Evolutionary conservation across 495 filamentous ascomycete genomes (phyloP), one percentile per base, ranked within the genome.

Genomic region (Penicillium robsamsonii): DNA sequence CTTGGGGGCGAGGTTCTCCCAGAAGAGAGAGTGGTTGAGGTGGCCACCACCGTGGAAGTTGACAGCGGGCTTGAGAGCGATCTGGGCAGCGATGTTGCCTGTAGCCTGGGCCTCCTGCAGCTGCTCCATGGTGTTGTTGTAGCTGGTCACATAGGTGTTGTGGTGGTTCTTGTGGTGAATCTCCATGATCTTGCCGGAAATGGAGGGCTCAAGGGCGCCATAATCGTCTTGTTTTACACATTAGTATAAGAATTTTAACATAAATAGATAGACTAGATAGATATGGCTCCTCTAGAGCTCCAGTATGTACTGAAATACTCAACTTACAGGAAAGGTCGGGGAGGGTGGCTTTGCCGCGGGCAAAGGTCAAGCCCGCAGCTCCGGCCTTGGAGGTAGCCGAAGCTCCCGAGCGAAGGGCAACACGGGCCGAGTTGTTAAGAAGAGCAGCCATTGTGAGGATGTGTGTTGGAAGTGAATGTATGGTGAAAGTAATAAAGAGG

Each of bases 141-240:
- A 84, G 66, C 74, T 80, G 70, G 74, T 87, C 47, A 88, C 85
- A 70, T 88, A 88, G 68, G 85, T 87, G 63, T 84, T 73, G 78
- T 88, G 85, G 79, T 88, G 85, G 60, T 81, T 84, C 70, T 74
- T 79, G 79, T 88, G 82, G 77, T 88, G 85, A 38, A 88, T 78
- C 82, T 98, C 93, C 94, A 98, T 98, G 79, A 98, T 98, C 81
- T 91, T 87, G 77, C 90, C 92, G 41, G 88, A 92, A 78, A 98
- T 95, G 70, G 89, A 75, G 60, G 94, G 94, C 73, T 98, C 94
- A 67, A 98, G 90, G 24, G 91, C 94, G 59, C 85, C 85, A 75
- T 91, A 94, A 76, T 92, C 90, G 68, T 92, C 88, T 92, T 57
- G 1, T 12, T 20, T 35, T 25, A 2, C 25, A 13, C 17, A 42